phyloP scores from a whole-genome alignment of 2,329 filamentous ascomycete genomes.

The Cordyceps cateniannulata region DNA sequence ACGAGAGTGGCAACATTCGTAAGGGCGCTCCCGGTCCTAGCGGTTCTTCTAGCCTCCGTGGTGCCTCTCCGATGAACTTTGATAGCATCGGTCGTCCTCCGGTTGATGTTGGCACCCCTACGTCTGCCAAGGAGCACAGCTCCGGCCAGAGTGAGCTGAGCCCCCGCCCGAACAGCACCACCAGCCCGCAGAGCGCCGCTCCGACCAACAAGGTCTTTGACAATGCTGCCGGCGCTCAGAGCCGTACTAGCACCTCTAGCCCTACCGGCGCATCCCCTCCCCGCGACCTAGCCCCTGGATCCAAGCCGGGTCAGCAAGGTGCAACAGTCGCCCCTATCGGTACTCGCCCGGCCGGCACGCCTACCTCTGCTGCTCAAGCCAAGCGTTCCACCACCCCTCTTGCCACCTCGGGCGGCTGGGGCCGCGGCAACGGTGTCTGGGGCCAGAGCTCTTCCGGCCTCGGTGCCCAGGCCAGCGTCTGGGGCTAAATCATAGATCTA shows the following conservation, averaged over 20 bases:
- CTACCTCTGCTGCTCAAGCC: slow-evolving; percentile 41
- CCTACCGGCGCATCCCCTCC: slow-evolving; percentile 73
- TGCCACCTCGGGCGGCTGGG: slow-evolving; percentile 83
- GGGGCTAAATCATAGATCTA: slow-evolving; percentile 56
- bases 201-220: slow-evolving; percentile 55
- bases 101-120: slow-evolving; percentile 32
- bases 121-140: slow-evolving; percentile 34
- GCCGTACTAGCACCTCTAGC: slow-evolving; percentile 78
- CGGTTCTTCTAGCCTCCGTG: slow-evolving; percentile 59
- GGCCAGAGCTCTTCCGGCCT: slow-evolving; percentile 73
- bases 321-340: slow-evolving; percentile 84
- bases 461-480: slow-evolving; percentile 86
- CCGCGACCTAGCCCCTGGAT: slow-evolving; percentile 49
- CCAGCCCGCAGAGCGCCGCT: slow-evolving; percentile 69
- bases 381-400: slow-evolving; percentile 87
- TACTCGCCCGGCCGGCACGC: slow-evolving; percentile 66
- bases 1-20: slow-evolving; percentile 59
- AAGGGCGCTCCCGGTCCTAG: slow-evolving; percentile 60
- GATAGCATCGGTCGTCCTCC: slow-evolving; percentile 48
- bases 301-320: slow-evolving; percentile 48
- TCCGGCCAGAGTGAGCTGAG: slow-evolving; percentile 42
- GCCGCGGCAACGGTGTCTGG: slow-evolving; percentile 76
- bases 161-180: slow-evolving; percentile 76
- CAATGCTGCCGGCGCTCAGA: slow-evolving; percentile 49
- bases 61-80: slow-evolving; percentile 73